Percentiles rank a stretch among this genome's conserved stretches.
Conservation (phyloP, 2,329 filamentous ascomycete species). For the Colletotrichum coccodes region DNA sequence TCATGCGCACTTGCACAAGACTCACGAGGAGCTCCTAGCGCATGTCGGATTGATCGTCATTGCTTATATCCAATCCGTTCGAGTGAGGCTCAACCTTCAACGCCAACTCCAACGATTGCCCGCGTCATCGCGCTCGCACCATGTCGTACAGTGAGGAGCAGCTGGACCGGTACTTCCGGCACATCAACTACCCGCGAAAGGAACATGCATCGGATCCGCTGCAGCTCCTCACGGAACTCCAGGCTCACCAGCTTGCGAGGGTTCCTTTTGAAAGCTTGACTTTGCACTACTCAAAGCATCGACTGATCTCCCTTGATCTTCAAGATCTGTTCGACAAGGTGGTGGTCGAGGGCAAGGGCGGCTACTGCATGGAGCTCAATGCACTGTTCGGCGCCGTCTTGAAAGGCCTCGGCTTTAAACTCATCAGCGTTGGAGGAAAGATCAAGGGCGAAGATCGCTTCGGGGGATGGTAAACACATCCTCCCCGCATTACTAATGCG, state of each 20-base stretch:
- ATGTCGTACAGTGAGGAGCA: slow-evolving; percentile 41
- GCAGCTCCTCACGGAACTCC: slow-evolving; percentile 43
- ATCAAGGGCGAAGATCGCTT: slow-evolving; percentile 32
- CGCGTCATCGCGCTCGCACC: not conserved
- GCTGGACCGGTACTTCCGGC: slow-evolving; percentile 41
- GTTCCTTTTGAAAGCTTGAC: slow-evolving; percentile 66
- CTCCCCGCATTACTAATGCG: not conserved
- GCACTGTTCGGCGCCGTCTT: slow-evolving; percentile 58
- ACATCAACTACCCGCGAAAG: slow-evolving; percentile 40
- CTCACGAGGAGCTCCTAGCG: no score
- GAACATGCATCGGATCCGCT: slow-evolving; percentile 38
- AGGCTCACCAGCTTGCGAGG: slow-evolving; percentile 54
- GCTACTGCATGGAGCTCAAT: slow-evolving; percentile 65
- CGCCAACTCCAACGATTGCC: no score
- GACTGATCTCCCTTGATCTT: slow-evolving; percentile 49
- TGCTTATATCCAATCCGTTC: not conserved
- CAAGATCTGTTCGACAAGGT: slow-evolving; percentile 56
- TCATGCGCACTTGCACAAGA: not conserved
- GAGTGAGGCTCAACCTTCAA: not conserved
- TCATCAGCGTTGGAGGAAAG: slow-evolving; percentile 59
- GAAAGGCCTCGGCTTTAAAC: slow-evolving; percentile 56
- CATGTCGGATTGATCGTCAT: not conserved
- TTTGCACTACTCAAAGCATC: slow-evolving; percentile 58
- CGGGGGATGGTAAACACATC: slow-evolving; percentile 35
- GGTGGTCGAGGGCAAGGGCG: slow-evolving; percentile 55